Evolutionary conservation across 805 yeast genomes (phyloP).

Genomic region (Tetrapisispora iriomotensis): DNA sequence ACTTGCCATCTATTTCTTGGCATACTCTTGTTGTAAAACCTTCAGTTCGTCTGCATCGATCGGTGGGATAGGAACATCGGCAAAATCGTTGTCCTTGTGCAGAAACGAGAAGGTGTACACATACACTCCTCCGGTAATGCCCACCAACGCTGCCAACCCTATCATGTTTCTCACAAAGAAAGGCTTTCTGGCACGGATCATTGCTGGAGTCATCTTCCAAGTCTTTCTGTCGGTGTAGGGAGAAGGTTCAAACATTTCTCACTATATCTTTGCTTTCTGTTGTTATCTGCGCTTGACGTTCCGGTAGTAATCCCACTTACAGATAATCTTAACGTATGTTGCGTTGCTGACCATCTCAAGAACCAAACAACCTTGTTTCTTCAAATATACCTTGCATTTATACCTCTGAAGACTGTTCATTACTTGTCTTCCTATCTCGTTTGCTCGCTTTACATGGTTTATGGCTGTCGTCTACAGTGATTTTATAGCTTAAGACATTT

Average conservation of each 20-base stretch:
- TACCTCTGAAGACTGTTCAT: too few relatives aligned
- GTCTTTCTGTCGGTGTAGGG: constrained; percentile 56
- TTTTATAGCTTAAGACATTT: too few relatives aligned
- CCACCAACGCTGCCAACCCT: constrained; percentile 46
- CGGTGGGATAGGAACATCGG: constrained; percentile 92
- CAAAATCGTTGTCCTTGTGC: constrained; percentile 65
- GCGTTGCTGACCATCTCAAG: too few relatives aligned
- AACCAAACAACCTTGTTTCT: too few relatives aligned
- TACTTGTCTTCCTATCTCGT: too few relatives aligned
- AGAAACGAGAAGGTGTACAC: constrained; percentile 54
- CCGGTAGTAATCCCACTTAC: too few relatives aligned
- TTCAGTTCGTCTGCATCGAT: constrained; percentile 67
- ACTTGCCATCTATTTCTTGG: constrained; percentile 12
- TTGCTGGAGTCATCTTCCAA: constrained; percentile 86
- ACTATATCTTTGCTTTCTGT: too few relatives aligned
- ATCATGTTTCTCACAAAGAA: constrained; percentile 70
- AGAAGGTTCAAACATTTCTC: constrained; percentile 31
- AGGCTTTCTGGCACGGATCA: constrained; percentile 82
- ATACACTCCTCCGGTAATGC: constrained; percentile 63
- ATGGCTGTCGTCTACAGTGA: too few relatives aligned
- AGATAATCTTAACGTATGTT: too few relatives aligned
- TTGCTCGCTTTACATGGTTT: too few relatives aligned
- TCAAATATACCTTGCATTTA: too few relatives aligned
- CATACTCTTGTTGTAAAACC: constrained; percentile 64
- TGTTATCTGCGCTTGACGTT: too few relatives aligned